Evolutionary conservation across 2,329 filamentous ascomycete species (phyloP), one percentile per base, ranked within the genome.

Genomic region (Huntiella decipiens): DNA sequence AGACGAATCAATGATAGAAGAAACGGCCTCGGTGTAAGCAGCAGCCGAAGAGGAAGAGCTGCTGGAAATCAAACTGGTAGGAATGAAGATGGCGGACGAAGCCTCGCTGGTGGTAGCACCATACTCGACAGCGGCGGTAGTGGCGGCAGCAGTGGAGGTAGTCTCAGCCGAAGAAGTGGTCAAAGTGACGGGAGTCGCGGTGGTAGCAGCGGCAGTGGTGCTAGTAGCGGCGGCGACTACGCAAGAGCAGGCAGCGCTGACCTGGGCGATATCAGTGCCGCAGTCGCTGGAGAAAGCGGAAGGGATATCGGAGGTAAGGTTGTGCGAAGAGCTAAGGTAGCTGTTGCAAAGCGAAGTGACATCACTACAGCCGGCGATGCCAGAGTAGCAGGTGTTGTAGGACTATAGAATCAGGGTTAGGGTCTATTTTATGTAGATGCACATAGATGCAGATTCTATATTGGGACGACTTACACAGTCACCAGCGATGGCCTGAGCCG

Each of bases 181-280:
- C 16, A 28, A 28, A n/a, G 28, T n/a, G 16, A 36, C 32, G 6
- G 16, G 45, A 8, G 45, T 17, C 8, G 17, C 35, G 39, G 39
- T 11, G 11, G 35, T 11, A n/a, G 45, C 43, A 16, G 40, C 19
- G 5, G 40, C 32, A n/a, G 39, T 15, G 5, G 28, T 34, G 6
- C 34, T 12, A 17, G 44, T 42, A 3, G 34, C 45, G 5, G 39
- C 13, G 6, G 45, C 15, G 19, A 41, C 43, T 52, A 96, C 75
- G 61, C 80, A 81, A 66, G 83, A 76, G 62, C 82, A 69, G 61
- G 77, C 74, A 58, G 73, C 74, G 64, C 59, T 57, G 49, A 79
- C 70, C 59, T 74, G 71, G 53, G 54, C 58, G 62, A 67, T 54
- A 55, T 65, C 58, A 55, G 63, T 61, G 60, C 63, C 63, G 49